Evolutionary conservation across 768 basidiomycete species (phyloP), one percentile per base, ranked within the genome.

Genomic region (Hericium rajendrae): DNA sequence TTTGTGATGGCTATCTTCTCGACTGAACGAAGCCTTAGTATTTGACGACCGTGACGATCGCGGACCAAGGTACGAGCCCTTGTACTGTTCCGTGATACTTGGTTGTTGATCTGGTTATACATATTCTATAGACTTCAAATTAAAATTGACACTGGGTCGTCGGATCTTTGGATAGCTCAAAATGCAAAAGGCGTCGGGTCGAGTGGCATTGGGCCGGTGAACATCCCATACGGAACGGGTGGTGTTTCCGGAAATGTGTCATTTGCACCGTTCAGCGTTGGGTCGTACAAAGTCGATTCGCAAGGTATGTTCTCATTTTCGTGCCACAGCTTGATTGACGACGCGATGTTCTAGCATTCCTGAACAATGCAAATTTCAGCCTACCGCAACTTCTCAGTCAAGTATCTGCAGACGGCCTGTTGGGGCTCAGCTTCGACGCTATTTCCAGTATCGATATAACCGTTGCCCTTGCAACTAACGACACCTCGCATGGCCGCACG

Each of bases 401-500:
- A n/a, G n/a, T 18, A n/a, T n/a, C n/a, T 20, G 43, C n/a, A n/a
- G n/a, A n/a, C 24, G 49, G 49, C 24, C 18, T 51, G 15, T 26
- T 51, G 2, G 49, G 49, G 22, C 49, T 51, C 49, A 37, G 49
- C 49, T 51, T 51, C 49, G 49, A 51, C 49, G 16, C 18, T 6
- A 8, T 26, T 24, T 51, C 49, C 28, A 24, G 16, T 8, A 16
- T 32, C 49, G 16, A 22, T 24, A 18, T 20, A 15, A 46, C 59
- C 2, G 50, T 71, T 9, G 61, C 58, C 28, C n/a, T 41, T 3
- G 49, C 39, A 1, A 26, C 41, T 43, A 22, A 68, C 16, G 59
- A 64, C 43, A 61, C 53, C 38, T 24, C 62, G 3, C 54, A 54
- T 10, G 71, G 70, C 43, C 63, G 68, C 58, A 55, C 68, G 12